Percentiles rank a stretch among this genome's conserved stretches.
Conservation (phyloP, 1,284 basidiomycete species). For the Tetrapyrgos nigripes region DNA sequence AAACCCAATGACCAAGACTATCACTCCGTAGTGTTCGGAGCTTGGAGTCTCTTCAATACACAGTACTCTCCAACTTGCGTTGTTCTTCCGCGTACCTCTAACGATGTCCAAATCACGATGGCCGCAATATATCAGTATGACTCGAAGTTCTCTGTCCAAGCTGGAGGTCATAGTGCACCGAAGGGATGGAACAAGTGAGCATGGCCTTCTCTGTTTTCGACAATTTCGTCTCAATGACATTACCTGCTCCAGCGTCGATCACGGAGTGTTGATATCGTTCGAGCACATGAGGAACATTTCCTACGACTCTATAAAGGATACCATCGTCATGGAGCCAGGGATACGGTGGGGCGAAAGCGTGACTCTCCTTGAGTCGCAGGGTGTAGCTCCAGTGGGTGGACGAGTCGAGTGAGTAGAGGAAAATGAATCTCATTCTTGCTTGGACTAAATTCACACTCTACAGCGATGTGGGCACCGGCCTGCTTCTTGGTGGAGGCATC, state of each 20-base stretch:
- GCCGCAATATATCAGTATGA: slow-evolving; percentile 36
- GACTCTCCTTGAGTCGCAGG: slow-evolving; percentile 33
- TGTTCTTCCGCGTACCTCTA: slow-evolving; percentile 32
- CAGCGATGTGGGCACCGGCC: slow-evolving; percentile 46
- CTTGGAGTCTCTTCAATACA: slow-evolving; percentile 42
- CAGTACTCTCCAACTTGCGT: slow-evolving; percentile 38
- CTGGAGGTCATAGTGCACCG: slow-evolving; percentile 46
- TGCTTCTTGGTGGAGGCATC: slow-evolving; percentile 47
- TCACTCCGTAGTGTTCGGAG: neutral
- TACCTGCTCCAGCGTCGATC: slow-evolving; percentile 28
- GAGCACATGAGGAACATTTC: slow-evolving; percentile 40
- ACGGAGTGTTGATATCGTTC: slow-evolving; percentile 45
- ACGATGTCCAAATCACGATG: slow-evolving; percentile 42
- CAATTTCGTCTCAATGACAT: neutral
- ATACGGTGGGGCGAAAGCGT: slow-evolving; percentile 45
- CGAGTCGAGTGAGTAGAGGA: slow-evolving; percentile 40
- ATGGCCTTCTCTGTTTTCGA: neutral
- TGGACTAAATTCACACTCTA: too few species aligned
- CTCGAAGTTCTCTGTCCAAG: slow-evolving; percentile 43
- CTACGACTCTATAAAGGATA: slow-evolving; percentile 38
- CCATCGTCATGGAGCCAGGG: slow-evolving; percentile 44
- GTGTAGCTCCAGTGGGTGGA: slow-evolving; percentile 43
- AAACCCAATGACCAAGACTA: neutral
- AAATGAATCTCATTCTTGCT: too few species aligned
- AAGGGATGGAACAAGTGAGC: slow-evolving; percentile 48